A percentile compares a stretch with the other conserved stretches of the same genome.
These are phyloP conservation scores for Paracoccidioides lutzii DNA, from an alignment of 2,329 filamentous ascomycete genomes.

Conservation along the genomic window DNA sequence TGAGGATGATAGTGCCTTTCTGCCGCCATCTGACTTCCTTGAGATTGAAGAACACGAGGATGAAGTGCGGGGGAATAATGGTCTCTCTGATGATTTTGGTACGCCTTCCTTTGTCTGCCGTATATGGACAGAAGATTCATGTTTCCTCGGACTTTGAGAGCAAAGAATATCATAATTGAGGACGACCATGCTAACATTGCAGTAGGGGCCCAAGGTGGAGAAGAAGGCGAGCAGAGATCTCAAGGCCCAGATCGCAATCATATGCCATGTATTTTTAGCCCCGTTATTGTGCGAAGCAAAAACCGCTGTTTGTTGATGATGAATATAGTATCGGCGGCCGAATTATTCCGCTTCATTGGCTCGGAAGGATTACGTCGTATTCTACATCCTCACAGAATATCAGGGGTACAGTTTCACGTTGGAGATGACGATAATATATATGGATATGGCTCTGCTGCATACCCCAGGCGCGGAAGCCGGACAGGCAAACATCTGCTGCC, in stretches of 20 bases:
- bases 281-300: not conserved
- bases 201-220: not conserved
- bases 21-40: conserved; percentile 28
- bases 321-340: conserved; percentile 23
- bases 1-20: conserved; percentile 36
- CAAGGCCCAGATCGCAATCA: not conserved
- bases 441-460: conserved; percentile 24
- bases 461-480: conserved; percentile 31
- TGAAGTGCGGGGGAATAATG: not conserved
- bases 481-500: conserved; percentile 49
- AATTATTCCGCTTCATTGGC: conserved; percentile 44
- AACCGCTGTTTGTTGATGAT: not conserved
- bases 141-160: not conserved
- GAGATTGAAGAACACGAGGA: conserved; percentile 25
- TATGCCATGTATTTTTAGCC: not conserved
- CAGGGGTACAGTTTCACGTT: conserved; percentile 19
- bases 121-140: not conserved
- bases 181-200: not conserved
- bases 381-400: conserved; percentile 28
- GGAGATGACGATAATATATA: conserved; percentile 18
- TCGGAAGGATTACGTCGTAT: conserved; percentile 41
- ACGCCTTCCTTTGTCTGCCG: not conserved
- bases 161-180: not conserved
- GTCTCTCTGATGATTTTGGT: not conserved
- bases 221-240: not conserved